Conservation (phyloP, 225 moss, liverwort and hornwort species). For the Anthoceros angustus region DNA sequence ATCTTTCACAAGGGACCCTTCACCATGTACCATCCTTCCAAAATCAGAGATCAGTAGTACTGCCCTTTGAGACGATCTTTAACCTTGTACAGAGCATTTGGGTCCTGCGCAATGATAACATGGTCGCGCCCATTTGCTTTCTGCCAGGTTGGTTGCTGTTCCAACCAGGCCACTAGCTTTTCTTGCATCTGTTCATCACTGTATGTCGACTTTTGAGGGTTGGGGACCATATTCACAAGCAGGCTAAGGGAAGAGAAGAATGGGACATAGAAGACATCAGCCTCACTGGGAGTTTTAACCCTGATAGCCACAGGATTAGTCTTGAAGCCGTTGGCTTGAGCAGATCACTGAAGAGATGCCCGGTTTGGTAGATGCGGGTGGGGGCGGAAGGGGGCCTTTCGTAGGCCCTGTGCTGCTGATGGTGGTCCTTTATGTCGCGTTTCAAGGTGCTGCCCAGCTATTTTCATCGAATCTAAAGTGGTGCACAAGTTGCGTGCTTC, state of each 20-base stretch:
- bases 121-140: neutral
- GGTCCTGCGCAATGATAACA: conserved; percentile 1
- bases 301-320: neutral
- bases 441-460: neutral
- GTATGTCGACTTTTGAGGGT: neutral
- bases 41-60: neutral
- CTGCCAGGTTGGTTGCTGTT: neutral
- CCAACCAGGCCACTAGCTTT: conserved; percentile 1
- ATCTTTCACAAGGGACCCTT: neutral
- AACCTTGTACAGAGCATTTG: neutral
- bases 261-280: conserved; percentile 1
- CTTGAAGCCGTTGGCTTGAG: neutral
- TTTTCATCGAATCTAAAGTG: conserved; percentile 1
- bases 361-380: neutral
- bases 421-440: neutral
- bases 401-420: conserved; percentile 1
- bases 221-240: neutral
- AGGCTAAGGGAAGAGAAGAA: neutral
- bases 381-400: neutral
- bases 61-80: neutral
- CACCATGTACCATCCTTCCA: neutral
- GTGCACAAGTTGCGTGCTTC: neutral
- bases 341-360: neutral
- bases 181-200: neutral
- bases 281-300: neutral